phyloP scores from a whole-genome alignment of 2,329 filamentous ascomycete species.

The Fusarium mangiferae region DNA sequence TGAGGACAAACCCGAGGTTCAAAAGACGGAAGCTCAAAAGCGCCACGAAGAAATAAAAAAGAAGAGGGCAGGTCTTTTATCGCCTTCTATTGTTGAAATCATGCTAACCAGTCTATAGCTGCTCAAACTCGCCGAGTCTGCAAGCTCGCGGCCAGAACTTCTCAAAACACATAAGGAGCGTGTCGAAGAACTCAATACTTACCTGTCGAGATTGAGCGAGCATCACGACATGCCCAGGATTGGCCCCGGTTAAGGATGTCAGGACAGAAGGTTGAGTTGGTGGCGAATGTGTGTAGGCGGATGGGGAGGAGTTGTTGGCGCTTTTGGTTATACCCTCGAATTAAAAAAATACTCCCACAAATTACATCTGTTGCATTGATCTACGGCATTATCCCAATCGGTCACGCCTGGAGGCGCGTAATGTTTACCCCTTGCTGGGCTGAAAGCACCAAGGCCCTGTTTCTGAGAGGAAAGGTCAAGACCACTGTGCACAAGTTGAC shows the following conservation, averaged over 20 bases:
- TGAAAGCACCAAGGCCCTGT: not conserved
- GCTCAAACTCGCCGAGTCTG: conserved; percentile 77
- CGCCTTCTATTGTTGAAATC: not conserved
- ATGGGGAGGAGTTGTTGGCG: conserved; percentile 39
- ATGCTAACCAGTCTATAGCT: conserved; percentile 62
- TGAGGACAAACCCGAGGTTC: conserved; percentile 44
- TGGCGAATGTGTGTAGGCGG: not conserved
- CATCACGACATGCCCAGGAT: conserved; percentile 95
- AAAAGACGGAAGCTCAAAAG: conserved; percentile 86
- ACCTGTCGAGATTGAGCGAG: conserved; percentile 90
- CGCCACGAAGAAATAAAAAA: conserved; percentile 82
- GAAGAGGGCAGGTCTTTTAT: conserved; percentile 73
- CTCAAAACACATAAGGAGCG: conserved; percentile 97
- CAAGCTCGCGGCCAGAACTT: conserved; percentile 73
- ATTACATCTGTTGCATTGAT: not conserved
- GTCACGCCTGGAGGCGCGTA: not conserved
- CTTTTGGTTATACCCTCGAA: conserved; percentile 41
- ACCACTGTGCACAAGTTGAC: not conserved
- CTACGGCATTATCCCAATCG: not conserved
- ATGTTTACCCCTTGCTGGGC: too few relatives aligned
- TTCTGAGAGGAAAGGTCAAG: not conserved
- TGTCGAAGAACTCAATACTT: conserved; percentile 94
- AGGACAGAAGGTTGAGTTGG: not conserved
- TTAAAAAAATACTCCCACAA: not conserved
- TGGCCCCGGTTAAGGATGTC: conserved; percentile 62